These are phyloP conservation scores for Bisporella sp. DNA, from an alignment of 2,329 filamentous ascomycete genomes.

Conservation along the genomic window DNA sequence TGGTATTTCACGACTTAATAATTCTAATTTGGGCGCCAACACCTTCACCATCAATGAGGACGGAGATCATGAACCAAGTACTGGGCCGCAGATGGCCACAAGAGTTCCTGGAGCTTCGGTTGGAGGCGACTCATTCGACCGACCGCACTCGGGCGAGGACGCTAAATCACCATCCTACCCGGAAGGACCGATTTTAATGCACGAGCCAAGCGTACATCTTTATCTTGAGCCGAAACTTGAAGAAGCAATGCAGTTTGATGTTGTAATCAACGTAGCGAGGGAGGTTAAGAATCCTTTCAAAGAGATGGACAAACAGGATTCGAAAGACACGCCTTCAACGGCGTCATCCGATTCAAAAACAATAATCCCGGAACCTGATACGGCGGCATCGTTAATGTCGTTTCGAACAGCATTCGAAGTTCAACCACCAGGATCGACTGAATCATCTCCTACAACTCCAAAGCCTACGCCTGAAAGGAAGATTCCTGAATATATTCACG, in stretches of 20 bases:
- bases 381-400: slow-evolving; percentile 49
- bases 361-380: slow-evolving; percentile 33
- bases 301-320: slow-evolving; percentile 26
- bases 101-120: slow-evolving; percentile 40
- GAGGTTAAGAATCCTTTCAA: slow-evolving; percentile 74
- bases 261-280: slow-evolving; percentile 77
- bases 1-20: slow-evolving; percentile 24
- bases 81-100: slow-evolving; percentile 55
- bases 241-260: slow-evolving; percentile 70
- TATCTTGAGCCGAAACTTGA: slow-evolving; percentile 76
- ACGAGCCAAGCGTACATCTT: slow-evolving; percentile 68
- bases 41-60: slow-evolving; percentile 26
- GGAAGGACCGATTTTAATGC: slow-evolving; percentile 75
- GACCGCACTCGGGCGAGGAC: slow-evolving; percentile 68
- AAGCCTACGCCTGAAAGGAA: slow-evolving; percentile 41
- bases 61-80: slow-evolving; percentile 40
- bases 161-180: slow-evolving; percentile 79
- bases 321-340: slow-evolving; percentile 22
- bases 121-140: slow-evolving; percentile 55
- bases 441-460: slow-evolving; percentile 45
- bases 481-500: slow-evolving; percentile 76
- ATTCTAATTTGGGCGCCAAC: slow-evolving; percentile 19
- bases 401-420: slow-evolving; percentile 57
- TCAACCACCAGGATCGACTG: slow-evolving; percentile 28
- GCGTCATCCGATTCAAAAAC: slow-evolving; percentile 23